Percentiles rank a stretch among this genome's conserved stretches.
phyloP scores from a whole-genome alignment of 495 filamentous ascomycete genomes.

The Lepraria neglecta region DNA sequence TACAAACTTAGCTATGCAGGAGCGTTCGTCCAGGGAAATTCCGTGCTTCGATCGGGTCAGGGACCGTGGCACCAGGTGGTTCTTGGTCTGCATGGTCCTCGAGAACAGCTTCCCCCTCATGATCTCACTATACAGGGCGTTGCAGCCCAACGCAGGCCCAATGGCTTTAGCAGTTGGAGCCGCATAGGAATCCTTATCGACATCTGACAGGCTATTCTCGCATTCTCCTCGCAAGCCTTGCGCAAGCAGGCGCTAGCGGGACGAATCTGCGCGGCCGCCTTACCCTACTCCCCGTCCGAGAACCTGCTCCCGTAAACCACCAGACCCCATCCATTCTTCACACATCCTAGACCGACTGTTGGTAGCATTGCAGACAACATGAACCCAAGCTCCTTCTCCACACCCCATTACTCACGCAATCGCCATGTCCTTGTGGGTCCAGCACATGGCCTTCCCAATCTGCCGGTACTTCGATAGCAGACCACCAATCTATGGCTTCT shows the following conservation, averaged over 20 bases:
- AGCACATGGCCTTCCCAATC: slow-evolving; percentile 6
- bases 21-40: neutral
- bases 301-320: slow-evolving; percentile 2
- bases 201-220: neutral
- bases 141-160: slow-evolving; percentile 9
- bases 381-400: slow-evolving; percentile 4
- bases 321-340: slow-evolving; percentile 8
- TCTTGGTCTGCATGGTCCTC: neutral
- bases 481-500: slow-evolving; percentile 1
- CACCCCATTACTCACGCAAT: slow-evolving; percentile 1
- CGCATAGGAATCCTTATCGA: too few relatives aligned
- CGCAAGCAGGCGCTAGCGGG: slow-evolving; percentile 8
- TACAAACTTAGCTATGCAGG: neutral
- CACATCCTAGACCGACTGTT: neutral
- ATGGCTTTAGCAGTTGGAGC: neutral
- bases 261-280: slow-evolving; percentile 13
- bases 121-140: slow-evolving; percentile 9
- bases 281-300: slow-evolving; percentile 12
- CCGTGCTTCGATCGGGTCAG: slow-evolving; percentile 1
- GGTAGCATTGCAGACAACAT: slow-evolving; percentile 13
- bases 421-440: slow-evolving; percentile 4
- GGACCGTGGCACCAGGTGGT: neutral
- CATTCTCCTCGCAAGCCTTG: slow-evolving; percentile 11
- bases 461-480: neutral
- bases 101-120: neutral